These are phyloP conservation scores for Lentinula edodes DNA, from an alignment of 768 basidiomycete species.

Conservation along the genomic window DNA sequence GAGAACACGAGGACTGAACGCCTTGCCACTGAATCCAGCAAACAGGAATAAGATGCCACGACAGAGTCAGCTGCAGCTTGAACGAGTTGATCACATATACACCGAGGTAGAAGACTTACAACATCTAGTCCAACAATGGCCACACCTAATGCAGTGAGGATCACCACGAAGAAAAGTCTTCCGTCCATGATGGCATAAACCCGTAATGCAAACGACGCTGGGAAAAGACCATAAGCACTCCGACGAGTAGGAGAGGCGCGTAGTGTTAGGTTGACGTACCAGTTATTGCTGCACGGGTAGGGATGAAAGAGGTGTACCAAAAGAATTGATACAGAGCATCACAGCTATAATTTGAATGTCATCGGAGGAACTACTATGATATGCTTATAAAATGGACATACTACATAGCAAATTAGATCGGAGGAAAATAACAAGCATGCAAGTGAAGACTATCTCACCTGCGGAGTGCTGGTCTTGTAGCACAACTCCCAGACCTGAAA, in stretches of 20 bases:
- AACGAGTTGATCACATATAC: too few species aligned
- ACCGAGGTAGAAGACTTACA: not conserved
- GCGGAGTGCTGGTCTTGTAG: not conserved
- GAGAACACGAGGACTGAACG: not conserved
- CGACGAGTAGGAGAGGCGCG: not conserved
- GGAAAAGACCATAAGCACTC: not conserved
- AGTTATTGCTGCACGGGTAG: not conserved
- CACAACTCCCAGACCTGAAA: not conserved
- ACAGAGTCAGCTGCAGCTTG: too few species aligned
- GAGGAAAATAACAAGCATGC: not conserved
- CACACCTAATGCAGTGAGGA: not conserved
- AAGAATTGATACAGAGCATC: not conserved
- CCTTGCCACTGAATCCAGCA: not conserved
- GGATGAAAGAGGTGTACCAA: not conserved
- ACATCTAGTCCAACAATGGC: not conserved
- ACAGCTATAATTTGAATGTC: not conserved
- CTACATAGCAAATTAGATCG: too few species aligned
- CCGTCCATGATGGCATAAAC: not conserved
- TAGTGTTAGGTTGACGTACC: not conserved
- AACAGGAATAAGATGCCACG: too few species aligned
- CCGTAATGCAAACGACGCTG: not conserved
- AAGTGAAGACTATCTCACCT: not conserved
- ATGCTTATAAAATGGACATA: too few species aligned
- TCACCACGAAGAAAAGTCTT: not conserved
- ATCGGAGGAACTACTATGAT: too few species aligned